Conservation (phyloP, 441 rosid species). For the Populus hybrid region DNA sequence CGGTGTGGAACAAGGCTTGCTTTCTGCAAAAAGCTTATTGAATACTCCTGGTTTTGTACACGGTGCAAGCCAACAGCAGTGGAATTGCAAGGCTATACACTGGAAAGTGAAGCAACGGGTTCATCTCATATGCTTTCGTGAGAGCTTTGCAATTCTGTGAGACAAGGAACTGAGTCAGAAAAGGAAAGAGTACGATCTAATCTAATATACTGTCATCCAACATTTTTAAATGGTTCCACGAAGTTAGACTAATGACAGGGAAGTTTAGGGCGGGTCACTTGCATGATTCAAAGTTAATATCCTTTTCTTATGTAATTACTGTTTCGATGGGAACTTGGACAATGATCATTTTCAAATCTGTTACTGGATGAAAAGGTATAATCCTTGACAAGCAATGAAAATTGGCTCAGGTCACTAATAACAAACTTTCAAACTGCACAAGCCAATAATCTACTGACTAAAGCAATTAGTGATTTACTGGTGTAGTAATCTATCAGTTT, state of each 20-base stretch:
- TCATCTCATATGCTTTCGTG: slow-evolving; percentile 87
- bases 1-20: not conserved
- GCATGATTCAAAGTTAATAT: not conserved
- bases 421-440: not conserved
- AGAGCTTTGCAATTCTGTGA: slow-evolving; percentile 71
- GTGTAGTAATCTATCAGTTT: not conserved
- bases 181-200: not conserved
- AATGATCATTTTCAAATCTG: not conserved
- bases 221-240: not conserved
- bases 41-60: slow-evolving; percentile 48
- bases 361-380: not conserved
- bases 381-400: not conserved
- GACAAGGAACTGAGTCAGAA: slow-evolving; percentile 11
- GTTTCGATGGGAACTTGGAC: not conserved
- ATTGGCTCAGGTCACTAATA: not conserved
- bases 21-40: slow-evolving; percentile 19
- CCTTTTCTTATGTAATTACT: not conserved
- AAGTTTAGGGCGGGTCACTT: not conserved
- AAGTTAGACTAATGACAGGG: not conserved
- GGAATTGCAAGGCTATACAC: slow-evolving; percentile 68
- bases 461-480: not conserved
- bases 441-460: not conserved
- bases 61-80: slow-evolving; percentile 45
- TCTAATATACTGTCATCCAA: not conserved
- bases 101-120: slow-evolving; percentile 69